Evolutionary conservation across 1,139 yeast species (phyloP).

Genomic region (Suhomyces bribrorum): DNA sequence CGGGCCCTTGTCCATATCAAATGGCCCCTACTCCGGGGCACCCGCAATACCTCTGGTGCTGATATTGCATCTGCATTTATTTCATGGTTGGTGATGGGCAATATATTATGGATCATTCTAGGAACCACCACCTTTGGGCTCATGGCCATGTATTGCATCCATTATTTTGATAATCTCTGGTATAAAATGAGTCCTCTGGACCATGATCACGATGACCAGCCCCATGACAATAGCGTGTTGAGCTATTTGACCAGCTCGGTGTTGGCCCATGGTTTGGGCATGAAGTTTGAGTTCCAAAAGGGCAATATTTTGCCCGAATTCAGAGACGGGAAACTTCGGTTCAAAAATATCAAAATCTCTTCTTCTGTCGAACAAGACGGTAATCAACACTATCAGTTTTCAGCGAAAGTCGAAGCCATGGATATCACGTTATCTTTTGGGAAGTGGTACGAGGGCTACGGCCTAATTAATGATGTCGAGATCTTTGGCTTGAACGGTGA

Average conservation of each 20-base stretch:
- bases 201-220: slow-evolving; percentile 16
- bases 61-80: slow-evolving; percentile 62
- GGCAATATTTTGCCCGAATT: slow-evolving; percentile 48
- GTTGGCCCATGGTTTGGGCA: slow-evolving; percentile 43
- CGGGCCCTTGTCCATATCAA: slow-evolving; percentile 52
- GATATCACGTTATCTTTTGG: slow-evolving; percentile 61
- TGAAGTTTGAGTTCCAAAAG: slow-evolving; percentile 36
- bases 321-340: slow-evolving; percentile 61
- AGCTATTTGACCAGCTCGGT: slow-evolving; percentile 39
- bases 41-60: slow-evolving; percentile 47
- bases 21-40: slow-evolving; percentile 57
- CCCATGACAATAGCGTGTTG: slow-evolving; percentile 31
- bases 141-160: slow-evolving; percentile 50
- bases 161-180: slow-evolving; percentile 38
- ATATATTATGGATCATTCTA: slow-evolving; percentile 57
- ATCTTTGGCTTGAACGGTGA: slow-evolving; percentile 63
- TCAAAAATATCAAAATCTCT: slow-evolving; percentile 50
- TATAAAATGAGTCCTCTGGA: slow-evolving; percentile 17
- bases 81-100: slow-evolving; percentile 57
- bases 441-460: slow-evolving; percentile 72
- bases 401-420: slow-evolving; percentile 52
- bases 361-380: slow-evolving; percentile 18
- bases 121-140: slow-evolving; percentile 70
- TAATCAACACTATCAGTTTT: slow-evolving; percentile 21
- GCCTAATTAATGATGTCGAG: slow-evolving; percentile 63